phyloP scores from a whole-genome alignment of 176 grass and related monocot genomes.

The maize (Zea mays) region DNA sequence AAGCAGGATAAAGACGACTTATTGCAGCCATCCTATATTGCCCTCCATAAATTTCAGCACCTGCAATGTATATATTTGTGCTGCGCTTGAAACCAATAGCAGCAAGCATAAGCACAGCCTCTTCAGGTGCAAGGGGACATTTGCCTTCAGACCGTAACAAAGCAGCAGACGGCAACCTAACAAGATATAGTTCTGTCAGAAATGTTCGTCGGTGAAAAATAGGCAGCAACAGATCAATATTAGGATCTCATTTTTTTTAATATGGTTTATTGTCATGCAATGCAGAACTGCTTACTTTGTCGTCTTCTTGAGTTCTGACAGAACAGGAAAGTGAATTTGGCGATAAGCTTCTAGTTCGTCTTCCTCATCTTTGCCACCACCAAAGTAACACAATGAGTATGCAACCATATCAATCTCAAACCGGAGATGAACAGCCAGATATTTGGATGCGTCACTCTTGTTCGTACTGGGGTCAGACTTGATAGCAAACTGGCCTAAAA shows the following conservation, averaged over 20 bases:
- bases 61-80: slow-evolving; percentile 85
- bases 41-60: slow-evolving; percentile 94
- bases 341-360: slow-evolving; percentile 82
- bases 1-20: slow-evolving; percentile 81
- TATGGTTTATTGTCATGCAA: slow-evolving; percentile 16
- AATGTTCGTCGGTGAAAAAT: neutral
- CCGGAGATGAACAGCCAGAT: slow-evolving; percentile 89
- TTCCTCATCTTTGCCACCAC: slow-evolving; percentile 94
- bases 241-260: slow-evolving; percentile 13
- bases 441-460: slow-evolving; percentile 55
- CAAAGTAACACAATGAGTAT: slow-evolving; percentile 98
- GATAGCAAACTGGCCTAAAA: slow-evolving; percentile 67
- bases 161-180: slow-evolving; percentile 80
- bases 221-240: slow-evolving; percentile 23
- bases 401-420: slow-evolving; percentile 99
- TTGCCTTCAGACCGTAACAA: slow-evolving; percentile 87
- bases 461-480: slow-evolving; percentile 35
- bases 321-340: slow-evolving; percentile 84
- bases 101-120: slow-evolving; percentile 94
- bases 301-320: slow-evolving; percentile 76
- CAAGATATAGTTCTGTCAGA: slow-evolving; percentile 30
- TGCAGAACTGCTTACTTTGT: slow-evolving; percentile 62
- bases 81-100: slow-evolving; percentile 88
- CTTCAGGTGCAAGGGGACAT: slow-evolving; percentile 95
- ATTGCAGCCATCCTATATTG: slow-evolving; percentile 83